These are phyloP conservation scores for Suillus bovinus DNA, from an alignment of 768 basidiomycete species.

Conservation along the genomic window DNA sequence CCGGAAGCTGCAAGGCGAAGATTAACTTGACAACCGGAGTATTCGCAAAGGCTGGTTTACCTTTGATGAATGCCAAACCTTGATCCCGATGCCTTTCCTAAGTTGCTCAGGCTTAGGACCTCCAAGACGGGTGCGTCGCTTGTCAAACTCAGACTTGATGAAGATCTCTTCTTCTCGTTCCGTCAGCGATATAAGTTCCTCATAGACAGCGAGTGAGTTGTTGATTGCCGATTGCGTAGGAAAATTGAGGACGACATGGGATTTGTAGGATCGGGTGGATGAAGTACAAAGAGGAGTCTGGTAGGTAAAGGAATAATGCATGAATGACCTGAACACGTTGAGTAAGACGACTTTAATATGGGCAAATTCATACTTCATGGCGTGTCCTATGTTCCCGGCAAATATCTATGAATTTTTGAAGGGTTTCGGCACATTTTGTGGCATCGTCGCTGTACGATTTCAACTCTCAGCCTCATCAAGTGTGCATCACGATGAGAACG, in stretches of 20 bases:
- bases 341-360: background rate
- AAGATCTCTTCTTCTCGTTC: constrained; percentile 63
- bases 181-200: constrained; percentile 66
- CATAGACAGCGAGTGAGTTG: constrained; percentile 66
- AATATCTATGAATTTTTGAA: constrained; percentile 75
- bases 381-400: constrained; percentile 60
- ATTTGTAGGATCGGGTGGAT: constrained; percentile 74
- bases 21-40: constrained; percentile 7
- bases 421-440: constrained; percentile 73
- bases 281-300: constrained; percentile 73
- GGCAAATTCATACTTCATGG: constrained; percentile 46
- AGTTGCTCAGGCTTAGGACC: constrained; percentile 60
- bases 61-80: constrained; percentile 61
- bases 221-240: constrained; percentile 62
- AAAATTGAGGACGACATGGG: constrained; percentile 61
- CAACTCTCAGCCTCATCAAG: constrained; percentile 4
- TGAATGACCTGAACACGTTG: constrained; percentile 54
- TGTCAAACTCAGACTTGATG: constrained; percentile 70
- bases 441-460: constrained; percentile 59
- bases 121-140: constrained; percentile 74
- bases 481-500: background rate
- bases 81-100: constrained; percentile 62
- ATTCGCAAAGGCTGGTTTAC: constrained; percentile 36
- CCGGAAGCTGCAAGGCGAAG: constrained; percentile 53
- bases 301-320: constrained; percentile 69